These are phyloP conservation scores for Cryptococcus deneoformans DNA, from an alignment of 1,284 basidiomycete species.

Conservation along the genomic window DNA sequence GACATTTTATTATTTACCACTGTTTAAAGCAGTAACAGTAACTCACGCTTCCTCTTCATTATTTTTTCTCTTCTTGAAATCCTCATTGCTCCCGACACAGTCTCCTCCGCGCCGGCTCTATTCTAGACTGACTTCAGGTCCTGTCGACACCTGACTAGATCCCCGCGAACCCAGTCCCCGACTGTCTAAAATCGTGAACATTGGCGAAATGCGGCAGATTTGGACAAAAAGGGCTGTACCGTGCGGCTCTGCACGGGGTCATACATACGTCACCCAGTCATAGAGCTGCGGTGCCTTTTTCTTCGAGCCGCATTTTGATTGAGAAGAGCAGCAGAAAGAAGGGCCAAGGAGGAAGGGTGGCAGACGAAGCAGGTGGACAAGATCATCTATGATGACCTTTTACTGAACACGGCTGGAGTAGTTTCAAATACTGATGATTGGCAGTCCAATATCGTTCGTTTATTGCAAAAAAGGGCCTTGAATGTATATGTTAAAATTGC, in stretches of 20 bases:
- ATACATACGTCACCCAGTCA: conserved; percentile 28
- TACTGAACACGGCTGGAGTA: conserved; percentile 22
- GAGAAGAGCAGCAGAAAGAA: conserved; percentile 6
- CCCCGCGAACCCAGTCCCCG: too few species aligned
- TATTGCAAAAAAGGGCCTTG: too few species aligned
- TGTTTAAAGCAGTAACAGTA: neutral
- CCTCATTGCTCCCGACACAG: conserved; percentile 47
- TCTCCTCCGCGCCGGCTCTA: conserved; percentile 67
- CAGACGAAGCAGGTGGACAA: conserved; percentile 4
- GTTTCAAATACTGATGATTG: conserved; percentile 22
- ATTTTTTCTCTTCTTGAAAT: too few species aligned
- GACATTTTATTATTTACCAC: neutral
- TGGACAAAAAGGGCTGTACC: conserved; percentile 19
- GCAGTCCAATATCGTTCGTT: too few species aligned
- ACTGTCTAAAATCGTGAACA: too few species aligned
- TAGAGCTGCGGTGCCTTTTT: conserved; percentile 30
- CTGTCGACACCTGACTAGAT: too few species aligned
- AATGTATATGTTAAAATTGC: too few species aligned
- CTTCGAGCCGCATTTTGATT: too few species aligned
- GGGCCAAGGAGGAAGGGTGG: conserved; percentile 13
- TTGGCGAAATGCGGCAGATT: too few species aligned
- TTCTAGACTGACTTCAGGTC: too few species aligned
- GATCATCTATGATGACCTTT: conserved; percentile 19
- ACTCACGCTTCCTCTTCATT: neutral
- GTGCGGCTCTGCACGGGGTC: conserved; percentile 34